Evolutionary conservation across 352 stramenopile genomes (phyloP).

Genomic region (Globisporangium orthogonon): DNA sequence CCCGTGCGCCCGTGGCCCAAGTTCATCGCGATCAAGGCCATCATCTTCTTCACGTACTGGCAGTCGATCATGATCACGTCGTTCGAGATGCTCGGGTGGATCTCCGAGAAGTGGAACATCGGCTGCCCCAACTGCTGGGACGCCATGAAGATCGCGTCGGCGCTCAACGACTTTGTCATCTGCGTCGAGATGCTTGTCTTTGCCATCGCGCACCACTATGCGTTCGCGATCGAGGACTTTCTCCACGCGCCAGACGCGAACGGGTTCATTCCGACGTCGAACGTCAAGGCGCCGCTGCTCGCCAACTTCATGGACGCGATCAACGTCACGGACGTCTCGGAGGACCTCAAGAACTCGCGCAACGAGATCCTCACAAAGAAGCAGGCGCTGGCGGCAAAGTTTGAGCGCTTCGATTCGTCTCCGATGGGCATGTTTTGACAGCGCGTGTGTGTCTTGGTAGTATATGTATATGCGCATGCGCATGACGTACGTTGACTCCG

Average conservation of each 20-base stretch:
- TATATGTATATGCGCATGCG: background rate
- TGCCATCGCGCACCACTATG: conserved; percentile 89
- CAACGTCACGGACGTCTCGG: conserved; percentile 85
- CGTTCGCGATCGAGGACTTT: conserved; percentile 91
- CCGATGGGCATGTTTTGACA: conserved; percentile 58
- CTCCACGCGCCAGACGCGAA: conserved; percentile 28
- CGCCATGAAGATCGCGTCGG: conserved; percentile 83
- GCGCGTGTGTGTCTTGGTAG: background rate
- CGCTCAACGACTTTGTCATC: conserved; percentile 92
- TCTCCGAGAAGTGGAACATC: conserved; percentile 82
- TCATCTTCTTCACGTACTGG: conserved; percentile 96
- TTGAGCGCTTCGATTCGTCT: conserved; percentile 67
- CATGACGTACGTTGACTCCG: too few species aligned
- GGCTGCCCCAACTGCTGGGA: conserved; percentile 80
- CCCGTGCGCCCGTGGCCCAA: conserved; percentile 90
- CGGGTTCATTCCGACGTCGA: conserved; percentile 46
- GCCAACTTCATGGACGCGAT: conserved; percentile 89
- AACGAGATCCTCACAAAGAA: conserved; percentile 89
- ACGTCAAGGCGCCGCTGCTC: conserved; percentile 80
- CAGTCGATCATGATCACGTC: conserved; percentile 89
- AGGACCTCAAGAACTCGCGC: conserved; percentile 79
- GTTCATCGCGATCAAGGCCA: conserved; percentile 92
- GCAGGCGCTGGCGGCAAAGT: conserved; percentile 79
- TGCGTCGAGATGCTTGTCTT: conserved; percentile 94
- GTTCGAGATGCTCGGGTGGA: conserved; percentile 82